A percentile compares a stretch with the other conserved stretches of the same genome.
These are phyloP conservation scores for Pestalotiopsis sp. DNA, from an alignment of 2,329 filamentous ascomycete species.

Conservation along the genomic window DNA sequence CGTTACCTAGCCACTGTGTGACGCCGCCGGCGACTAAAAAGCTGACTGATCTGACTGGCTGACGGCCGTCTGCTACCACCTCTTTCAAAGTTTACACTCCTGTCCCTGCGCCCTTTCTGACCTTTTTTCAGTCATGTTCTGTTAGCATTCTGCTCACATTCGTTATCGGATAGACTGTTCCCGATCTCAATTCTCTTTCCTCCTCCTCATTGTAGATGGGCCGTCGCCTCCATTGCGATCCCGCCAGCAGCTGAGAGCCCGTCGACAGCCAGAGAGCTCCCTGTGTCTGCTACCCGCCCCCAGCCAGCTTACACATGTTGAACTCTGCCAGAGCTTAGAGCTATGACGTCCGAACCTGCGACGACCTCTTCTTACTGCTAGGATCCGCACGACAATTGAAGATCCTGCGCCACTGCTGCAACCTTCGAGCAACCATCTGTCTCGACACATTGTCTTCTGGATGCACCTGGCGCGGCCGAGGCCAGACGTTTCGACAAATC, in stretches of 20 bases:
- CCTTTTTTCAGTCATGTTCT: background rate
- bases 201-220: background rate
- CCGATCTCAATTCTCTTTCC: background rate
- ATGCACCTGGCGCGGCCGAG: constrained; percentile 21
- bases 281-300: constrained; percentile 7
- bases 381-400: background rate
- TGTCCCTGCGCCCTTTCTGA: constrained; percentile 2
- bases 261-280: background rate
- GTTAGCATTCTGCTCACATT: constrained; percentile 1
- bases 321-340: constrained; percentile 14
- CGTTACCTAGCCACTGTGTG: background rate
- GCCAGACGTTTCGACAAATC: constrained; percentile 17
- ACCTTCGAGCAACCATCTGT: background rate
- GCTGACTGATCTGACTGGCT: constrained; percentile 2
- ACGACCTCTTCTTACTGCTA: constrained; percentile 15
- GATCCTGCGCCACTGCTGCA: background rate
- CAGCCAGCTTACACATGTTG: constrained; percentile 21
- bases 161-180: background rate
- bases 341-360: constrained; percentile 31
- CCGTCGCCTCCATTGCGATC: constrained; percentile 19
- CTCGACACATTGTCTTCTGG: constrained; percentile 17
- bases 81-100: background rate
- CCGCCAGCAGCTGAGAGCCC: constrained; percentile 16
- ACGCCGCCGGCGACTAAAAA: constrained; percentile 1
- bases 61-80: background rate